Percentiles rank a stretch among this genome's conserved stretches.
phyloP scores from a whole-genome alignment of 1,139 yeast genomes.

The Meyerozyma carpophila region DNA sequence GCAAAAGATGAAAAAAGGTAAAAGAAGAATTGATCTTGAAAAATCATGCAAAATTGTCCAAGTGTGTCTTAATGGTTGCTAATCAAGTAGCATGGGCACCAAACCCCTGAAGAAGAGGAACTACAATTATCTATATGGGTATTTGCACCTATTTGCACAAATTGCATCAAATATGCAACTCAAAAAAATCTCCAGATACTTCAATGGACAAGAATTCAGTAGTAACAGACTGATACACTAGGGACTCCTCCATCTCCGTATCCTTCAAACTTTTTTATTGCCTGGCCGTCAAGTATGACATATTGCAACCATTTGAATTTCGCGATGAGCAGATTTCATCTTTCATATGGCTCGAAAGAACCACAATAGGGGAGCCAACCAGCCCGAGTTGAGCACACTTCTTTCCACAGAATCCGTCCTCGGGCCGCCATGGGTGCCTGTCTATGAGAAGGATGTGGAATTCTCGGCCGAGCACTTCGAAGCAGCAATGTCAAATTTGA shows the following conservation, averaged over 20 bases:
- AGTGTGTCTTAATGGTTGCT: too few relatives aligned
- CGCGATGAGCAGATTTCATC: slow-evolving; percentile 1
- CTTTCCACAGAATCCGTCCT: slow-evolving; percentile 32
- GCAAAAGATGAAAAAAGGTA: neutral
- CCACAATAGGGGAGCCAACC: neutral
- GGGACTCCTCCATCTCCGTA: neutral
- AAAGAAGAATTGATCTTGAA: neutral
- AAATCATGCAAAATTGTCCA: neutral
- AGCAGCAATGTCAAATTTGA: slow-evolving; percentile 73
- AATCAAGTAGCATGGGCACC: too few relatives aligned
- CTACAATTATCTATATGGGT: too few relatives aligned
- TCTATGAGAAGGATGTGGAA: slow-evolving; percentile 41
- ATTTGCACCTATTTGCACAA: too few relatives aligned
- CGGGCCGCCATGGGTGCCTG: slow-evolving; percentile 65
- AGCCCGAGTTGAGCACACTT: neutral
- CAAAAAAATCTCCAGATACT: too few relatives aligned
- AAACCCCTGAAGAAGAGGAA: too few relatives aligned
- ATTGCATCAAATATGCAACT: too few relatives aligned
- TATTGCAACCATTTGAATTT: neutral
- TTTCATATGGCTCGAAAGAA: neutral
- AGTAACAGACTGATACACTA: too few relatives aligned
- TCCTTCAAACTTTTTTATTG: neutral
- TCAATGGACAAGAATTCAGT: too few relatives aligned
- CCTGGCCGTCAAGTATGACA: neutral
- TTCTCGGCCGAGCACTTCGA: slow-evolving; percentile 55